These are phyloP conservation scores for Syzygium aqueum DNA, from an alignment of 345 rosid species.

Conservation along the genomic window DNA sequence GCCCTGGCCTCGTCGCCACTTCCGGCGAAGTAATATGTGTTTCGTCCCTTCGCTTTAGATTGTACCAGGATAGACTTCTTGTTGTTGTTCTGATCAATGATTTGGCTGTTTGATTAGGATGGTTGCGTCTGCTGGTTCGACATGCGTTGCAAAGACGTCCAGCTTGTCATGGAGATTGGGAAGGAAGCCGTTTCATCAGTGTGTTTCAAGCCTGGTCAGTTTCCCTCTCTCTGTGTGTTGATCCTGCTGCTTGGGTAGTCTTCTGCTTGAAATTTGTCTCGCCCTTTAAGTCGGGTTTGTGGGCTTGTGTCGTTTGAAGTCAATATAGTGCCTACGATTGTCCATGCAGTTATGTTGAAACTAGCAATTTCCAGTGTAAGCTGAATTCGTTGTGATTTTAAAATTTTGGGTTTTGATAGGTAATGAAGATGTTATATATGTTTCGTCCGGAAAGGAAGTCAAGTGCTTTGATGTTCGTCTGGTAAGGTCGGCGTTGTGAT, in stretches of 20 bases:
- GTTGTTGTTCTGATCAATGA: neutral
- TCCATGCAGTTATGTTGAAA: neutral
- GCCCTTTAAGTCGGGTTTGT: neutral
- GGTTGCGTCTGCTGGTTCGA: conserved; percentile 91
- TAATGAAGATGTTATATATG: conserved; percentile 65
- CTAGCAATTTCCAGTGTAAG: neutral
- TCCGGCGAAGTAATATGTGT: conserved; percentile 55
- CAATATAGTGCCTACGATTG: neutral
- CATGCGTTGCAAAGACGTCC: conserved; percentile 85
- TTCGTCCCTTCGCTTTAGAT: neutral
- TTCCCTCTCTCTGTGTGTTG: neutral
- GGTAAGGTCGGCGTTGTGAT: conserved; percentile 30
- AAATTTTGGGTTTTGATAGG: conserved; percentile 25
- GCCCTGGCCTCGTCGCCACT: conserved; percentile 61
- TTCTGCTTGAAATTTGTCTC: neutral
- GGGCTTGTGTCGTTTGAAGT: neutral
- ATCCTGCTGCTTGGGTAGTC: neutral
- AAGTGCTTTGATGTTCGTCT: conserved; percentile 72
- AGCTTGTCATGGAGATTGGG: conserved; percentile 47
- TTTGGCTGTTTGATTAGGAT: conserved; percentile 33
- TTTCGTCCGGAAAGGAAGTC: conserved; percentile 54
- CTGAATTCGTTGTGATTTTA: neutral
- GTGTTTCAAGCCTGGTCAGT: conserved; percentile 68
- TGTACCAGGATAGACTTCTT: neutral
- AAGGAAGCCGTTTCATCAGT: conserved; percentile 62